Base-by-base conservation (phyloP, 805 yeast genomes). In the Zygoascus tannicola region DNA sequence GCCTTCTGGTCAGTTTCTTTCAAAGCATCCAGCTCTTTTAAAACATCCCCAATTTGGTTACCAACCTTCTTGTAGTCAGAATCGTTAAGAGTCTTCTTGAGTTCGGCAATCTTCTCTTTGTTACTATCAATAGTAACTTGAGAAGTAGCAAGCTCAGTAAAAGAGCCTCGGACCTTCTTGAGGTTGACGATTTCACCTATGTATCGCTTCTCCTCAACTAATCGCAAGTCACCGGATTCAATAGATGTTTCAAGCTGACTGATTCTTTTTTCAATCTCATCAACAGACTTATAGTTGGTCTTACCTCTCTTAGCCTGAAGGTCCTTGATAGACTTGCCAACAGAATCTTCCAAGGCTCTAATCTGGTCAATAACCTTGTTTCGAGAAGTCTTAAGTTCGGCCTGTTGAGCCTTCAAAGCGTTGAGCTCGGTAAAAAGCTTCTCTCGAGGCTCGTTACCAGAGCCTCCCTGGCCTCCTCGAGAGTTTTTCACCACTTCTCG, bases 181-280 rank as follows among this genome's bases (percentile, higher is more conserved):
- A 92, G 75, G 38, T 80, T 65, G 42, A 86, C 74, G 73, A 86
- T 83, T 68, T 90, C 97, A 68, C 84, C 84, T 53, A 92, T 78
- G 52, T 73, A 66, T 59, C 79, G 74, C 70, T 85, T 81, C 74
- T 92, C 99, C 51, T 90, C 95, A 43, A 87, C 97, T 58, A 92
- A 77, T 56, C 85, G 76, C 61, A 92, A 71, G 38, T 73, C 66
- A 50, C 97, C 97, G 41, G 82, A 66, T 44, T 83, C 85, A 49
- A 92, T 80, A 53, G 74, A 70, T 35, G 72, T 74, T 62, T 92
- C 97, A 58, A 86, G 75, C 48, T 55, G 37, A 42, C 47, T 47
- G 46, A 65, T 55, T 47, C 52, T 53, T 38, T 50, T 48, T 39
- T 59, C 64, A 41, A 64, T 55, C 44, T 67, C 71, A 39, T 66